Evolutionary conservation across 768 basidiomycete species (phyloP).

Genomic region (Boletus patriciae): DNA sequence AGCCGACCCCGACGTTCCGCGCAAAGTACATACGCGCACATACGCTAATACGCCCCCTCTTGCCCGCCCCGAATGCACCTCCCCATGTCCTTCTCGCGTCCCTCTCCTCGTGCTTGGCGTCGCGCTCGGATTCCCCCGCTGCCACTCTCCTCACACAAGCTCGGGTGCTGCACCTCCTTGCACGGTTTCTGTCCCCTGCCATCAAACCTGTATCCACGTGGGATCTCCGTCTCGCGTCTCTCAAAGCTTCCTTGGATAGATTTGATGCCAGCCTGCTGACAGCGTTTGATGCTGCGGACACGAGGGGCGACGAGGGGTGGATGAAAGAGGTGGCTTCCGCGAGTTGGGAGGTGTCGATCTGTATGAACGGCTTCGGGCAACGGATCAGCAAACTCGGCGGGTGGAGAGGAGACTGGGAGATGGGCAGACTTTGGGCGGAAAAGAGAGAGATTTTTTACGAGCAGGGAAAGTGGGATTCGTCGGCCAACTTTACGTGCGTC

Average conservation of each 20-base stretch:
- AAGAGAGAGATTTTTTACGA: slow-evolving; percentile 94
- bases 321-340: slow-evolving; percentile 84
- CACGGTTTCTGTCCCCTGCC: slow-evolving; percentile 66
- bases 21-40: slow-evolving; percentile 68
- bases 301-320: slow-evolving; percentile 61
- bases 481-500: slow-evolving; percentile 78
- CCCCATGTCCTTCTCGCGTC: slow-evolving; percentile 66
- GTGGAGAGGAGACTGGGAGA: slow-evolving; percentile 67
- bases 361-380: slow-evolving; percentile 35
- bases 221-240: slow-evolving; percentile 57
- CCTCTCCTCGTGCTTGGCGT: slow-evolving; percentile 44
- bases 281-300: slow-evolving; percentile 87
- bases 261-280: slow-evolving; percentile 87
- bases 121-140: slow-evolving; percentile 36
- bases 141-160: slow-evolving; percentile 56
- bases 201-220: slow-evolving; percentile 74
- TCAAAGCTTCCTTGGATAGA: slow-evolving; percentile 79
- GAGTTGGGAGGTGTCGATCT: slow-evolving; percentile 80
- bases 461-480: slow-evolving; percentile 71
- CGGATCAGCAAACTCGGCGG: slow-evolving; percentile 2
- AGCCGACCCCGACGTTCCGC: slow-evolving; percentile 39
- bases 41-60: slow-evolving; percentile 58
- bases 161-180: slow-evolving; percentile 67
- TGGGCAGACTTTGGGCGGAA: slow-evolving; percentile 94
- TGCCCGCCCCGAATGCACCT: slow-evolving; percentile 55